Percentiles rank a stretch among this genome's conserved stretches.
Conservation (phyloP, 331 rosid genomes). For the Dryas integrifolia region DNA sequence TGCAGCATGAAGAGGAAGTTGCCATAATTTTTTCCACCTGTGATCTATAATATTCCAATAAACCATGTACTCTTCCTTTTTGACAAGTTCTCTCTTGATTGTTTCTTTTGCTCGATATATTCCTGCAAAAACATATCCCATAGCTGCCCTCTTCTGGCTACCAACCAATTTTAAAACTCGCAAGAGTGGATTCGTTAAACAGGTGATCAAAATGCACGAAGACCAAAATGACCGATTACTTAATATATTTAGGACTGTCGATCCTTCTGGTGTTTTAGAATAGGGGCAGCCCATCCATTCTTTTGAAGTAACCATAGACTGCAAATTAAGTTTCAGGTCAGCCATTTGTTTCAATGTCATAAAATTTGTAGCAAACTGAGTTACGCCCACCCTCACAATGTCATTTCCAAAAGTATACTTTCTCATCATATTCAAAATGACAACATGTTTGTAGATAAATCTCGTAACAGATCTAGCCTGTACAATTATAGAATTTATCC, state of each 20-base stretch:
- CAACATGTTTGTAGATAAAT: conserved; percentile 22
- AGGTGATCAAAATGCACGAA: conserved; percentile 22
- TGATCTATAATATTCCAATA: conserved; percentile 32
- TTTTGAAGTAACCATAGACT: conserved; percentile 31
- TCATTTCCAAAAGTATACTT: conserved; percentile 33
- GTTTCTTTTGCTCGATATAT: conserved; percentile 30
- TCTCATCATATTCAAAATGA: conserved; percentile 33
- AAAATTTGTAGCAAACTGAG: conserved; percentile 26
- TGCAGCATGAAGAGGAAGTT: conserved; percentile 24
- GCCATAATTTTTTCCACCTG: conserved; percentile 20
- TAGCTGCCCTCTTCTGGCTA: conserved; percentile 32
- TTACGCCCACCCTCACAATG: conserved; percentile 28
- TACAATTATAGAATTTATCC: conserved; percentile 28
- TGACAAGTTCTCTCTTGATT: conserved; percentile 31
- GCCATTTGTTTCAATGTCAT: conserved; percentile 33
- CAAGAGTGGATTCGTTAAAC: conserved; percentile 21
- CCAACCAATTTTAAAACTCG: conserved; percentile 23
- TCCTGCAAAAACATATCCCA: conserved; percentile 35
- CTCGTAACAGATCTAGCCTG: conserved; percentile 33
- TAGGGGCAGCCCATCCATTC: conserved; percentile 26
- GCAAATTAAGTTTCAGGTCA: conserved; percentile 33
- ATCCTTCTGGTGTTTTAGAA: conserved; percentile 26
- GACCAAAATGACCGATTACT: conserved; percentile 31
- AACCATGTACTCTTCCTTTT: conserved; percentile 26
- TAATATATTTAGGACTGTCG: conserved; percentile 15